Base-by-base conservation (phyloP, 164 flowering plant species). In the Dillenia turbinata region DNA sequence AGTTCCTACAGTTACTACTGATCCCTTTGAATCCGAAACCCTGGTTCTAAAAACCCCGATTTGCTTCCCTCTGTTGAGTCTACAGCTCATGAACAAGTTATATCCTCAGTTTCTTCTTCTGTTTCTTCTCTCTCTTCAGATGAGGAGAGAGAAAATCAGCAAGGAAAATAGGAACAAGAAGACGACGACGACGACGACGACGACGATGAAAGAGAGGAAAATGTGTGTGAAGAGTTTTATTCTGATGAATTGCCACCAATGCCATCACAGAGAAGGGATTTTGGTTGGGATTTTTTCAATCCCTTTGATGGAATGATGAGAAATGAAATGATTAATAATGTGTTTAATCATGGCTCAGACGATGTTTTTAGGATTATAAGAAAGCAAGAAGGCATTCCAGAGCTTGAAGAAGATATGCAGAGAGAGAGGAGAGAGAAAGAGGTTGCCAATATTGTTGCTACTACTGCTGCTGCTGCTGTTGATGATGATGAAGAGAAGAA, bases 301-400 rank as follows among this genome's bases (percentile, higher is more conserved):
- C 78, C 96, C 0, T 93, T 93, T 65, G 80, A 78, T 14, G 76
- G 71, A 13, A 71, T 87, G 33, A 26, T 2, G 47, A 84, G 85
- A 47, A 71, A 80, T 1, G 96, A 81, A 71, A 67, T 78, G 16
- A 63, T 85, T 1, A 26, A 26, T 26, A 26, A 26, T 26, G 83
- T 82, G 40, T 85, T 82, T 46, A 63, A 74, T 16, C 67, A 81
- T 59, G 70, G 60, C 62, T 71, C 76, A 19, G 96, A 92, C 16
- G 96, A 93, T 56, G 89, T 88, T 67, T 65, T 88, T 78, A 88
- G 74, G 72, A 87, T 65, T 13, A 92, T 89, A 54, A 84, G 97
- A 57, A 92, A 93, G 60, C 72, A 85, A 62, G 98, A 90, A 76
- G 97, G 97, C 49, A 72, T 75, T 59, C 78, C 75, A 15, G 78